Evolutionary conservation across 495 filamentous ascomycete species (phyloP).

Genomic region (Podospora comata): DNA sequence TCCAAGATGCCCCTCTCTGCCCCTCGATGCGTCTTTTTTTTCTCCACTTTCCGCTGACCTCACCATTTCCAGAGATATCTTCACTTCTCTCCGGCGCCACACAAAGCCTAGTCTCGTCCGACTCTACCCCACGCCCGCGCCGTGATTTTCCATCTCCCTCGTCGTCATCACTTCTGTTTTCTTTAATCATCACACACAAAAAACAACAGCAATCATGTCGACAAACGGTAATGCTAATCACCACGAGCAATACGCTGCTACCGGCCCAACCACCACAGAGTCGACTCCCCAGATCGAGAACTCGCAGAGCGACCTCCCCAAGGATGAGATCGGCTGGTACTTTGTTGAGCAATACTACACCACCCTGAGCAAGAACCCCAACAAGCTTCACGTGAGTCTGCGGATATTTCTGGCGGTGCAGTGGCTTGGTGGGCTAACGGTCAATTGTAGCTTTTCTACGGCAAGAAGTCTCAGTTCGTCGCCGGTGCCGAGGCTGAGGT

Average conservation of each 20-base stretch:
- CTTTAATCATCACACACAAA: constrained; percentile 3
- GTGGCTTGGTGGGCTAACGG: constrained; percentile 7
- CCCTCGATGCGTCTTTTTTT: background rate
- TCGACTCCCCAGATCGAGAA: constrained; percentile 15
- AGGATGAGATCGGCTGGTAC: constrained; percentile 97
- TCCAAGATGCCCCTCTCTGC: background rate
- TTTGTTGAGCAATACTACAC: constrained; percentile 99
- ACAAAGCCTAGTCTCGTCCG: background rate
- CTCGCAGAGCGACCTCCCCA: constrained; percentile 42
- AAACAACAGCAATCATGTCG: constrained; percentile 41
- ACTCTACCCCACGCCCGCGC: constrained; percentile 18
- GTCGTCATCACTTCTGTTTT: constrained; percentile 8
- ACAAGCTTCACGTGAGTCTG: constrained; percentile 79
- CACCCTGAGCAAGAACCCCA: constrained; percentile 87
- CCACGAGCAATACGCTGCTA: constrained; percentile 36
- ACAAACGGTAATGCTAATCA: constrained; percentile 47
- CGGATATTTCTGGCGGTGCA: background rate
- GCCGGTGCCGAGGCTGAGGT: constrained; percentile 85
- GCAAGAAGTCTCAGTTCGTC: constrained; percentile 76
- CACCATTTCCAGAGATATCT: constrained; percentile 6
- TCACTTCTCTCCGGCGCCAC: constrained; percentile 1
- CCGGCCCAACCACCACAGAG: constrained; percentile 23
- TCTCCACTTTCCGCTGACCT: background rate
- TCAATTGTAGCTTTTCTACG: constrained; percentile 63
- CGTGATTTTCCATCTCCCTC: constrained; percentile 11